Percentiles rank a stretch among this genome's conserved stretches.
These are phyloP conservation scores for Achaetomium macrosporum DNA, from an alignment of 2,329 filamentous ascomycete species.

Conservation along the genomic window DNA sequence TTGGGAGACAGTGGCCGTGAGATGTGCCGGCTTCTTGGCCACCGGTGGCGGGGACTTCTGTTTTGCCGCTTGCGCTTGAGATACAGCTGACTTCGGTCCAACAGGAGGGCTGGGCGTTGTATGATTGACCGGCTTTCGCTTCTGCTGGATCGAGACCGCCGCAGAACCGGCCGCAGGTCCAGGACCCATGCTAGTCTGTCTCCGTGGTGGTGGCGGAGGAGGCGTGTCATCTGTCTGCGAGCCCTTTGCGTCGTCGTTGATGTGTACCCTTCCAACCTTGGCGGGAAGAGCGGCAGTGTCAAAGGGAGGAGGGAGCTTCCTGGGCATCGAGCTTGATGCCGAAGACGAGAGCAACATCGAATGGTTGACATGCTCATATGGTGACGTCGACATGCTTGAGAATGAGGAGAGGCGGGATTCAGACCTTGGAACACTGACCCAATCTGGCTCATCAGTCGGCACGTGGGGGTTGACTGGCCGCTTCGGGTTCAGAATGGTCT, in stretches of 20 bases:
- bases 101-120: conserved; percentile 25
- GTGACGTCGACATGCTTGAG: conserved; percentile 54
- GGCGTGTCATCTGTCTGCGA: conserved; percentile 20
- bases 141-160: conserved; percentile 5
- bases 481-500: conserved; percentile 63
- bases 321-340: conserved; percentile 39
- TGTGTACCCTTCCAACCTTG: conserved; percentile 40
- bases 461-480: conserved; percentile 78
- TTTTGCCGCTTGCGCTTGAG: conserved; percentile 35
- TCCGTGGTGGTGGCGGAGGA: conserved; percentile 36
- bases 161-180: conserved; percentile 4
- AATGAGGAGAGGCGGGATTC: conserved; percentile 48
- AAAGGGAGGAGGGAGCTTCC: conserved; percentile 48
- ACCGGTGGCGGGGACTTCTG: conserved; percentile 49
- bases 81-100: conserved; percentile 33
- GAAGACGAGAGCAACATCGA: conserved; percentile 43
- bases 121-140: conserved; percentile 22
- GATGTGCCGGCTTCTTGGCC: conserved; percentile 57
- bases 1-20: conserved; percentile 33
- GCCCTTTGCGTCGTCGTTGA: conserved; percentile 36
- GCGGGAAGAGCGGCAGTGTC: conserved; percentile 42
- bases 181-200: conserved; percentile 30
- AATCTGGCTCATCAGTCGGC: conserved; percentile 69
- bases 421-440: conserved; percentile 61
- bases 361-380: conserved; percentile 52